These are phyloP conservation scores for Coffea eugenioides DNA, from an alignment of 257 asterid genomes.

Conservation along the genomic window DNA sequence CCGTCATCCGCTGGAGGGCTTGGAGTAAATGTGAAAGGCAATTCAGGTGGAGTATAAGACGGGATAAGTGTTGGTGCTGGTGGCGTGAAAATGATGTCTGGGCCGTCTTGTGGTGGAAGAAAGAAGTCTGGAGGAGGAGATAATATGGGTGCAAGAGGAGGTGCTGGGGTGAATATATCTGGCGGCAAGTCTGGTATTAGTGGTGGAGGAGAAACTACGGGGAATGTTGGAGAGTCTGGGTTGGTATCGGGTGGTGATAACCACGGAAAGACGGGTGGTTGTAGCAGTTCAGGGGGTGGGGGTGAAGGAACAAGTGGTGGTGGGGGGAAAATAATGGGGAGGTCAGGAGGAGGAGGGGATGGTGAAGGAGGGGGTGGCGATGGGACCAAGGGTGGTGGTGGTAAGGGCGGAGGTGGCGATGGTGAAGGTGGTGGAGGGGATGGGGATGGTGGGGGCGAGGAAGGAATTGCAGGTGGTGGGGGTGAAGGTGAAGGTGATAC, in stretches of 20 bases:
- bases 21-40: slow-evolving; percentile 14
- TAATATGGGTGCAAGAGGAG: slow-evolving; percentile 28
- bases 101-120: slow-evolving; percentile 4
- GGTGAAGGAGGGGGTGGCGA: slow-evolving; percentile 28
- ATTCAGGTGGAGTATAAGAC: slow-evolving; percentile 2
- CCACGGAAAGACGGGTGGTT: slow-evolving; percentile 29
- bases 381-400: slow-evolving; percentile 18
- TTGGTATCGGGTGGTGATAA: slow-evolving; percentile 27
- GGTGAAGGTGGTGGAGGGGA: slow-evolving; percentile 2
- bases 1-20: slow-evolving; percentile 18
- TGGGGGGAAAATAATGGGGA: slow-evolving; percentile 15
- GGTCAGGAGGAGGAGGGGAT: slow-evolving; percentile 30
- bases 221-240: slow-evolving; percentile 19
- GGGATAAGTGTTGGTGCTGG: slow-evolving; percentile 6
- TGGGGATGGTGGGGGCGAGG: not conserved
- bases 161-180: slow-evolving; percentile 25
- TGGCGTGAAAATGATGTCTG: not conserved
- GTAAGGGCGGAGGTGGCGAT: slow-evolving; percentile 10
- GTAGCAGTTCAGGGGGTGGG: slow-evolving; percentile 16
- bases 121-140: slow-evolving; percentile 24
- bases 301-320: slow-evolving; percentile 32
- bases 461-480: slow-evolving; percentile 4
- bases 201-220: slow-evolving; percentile 29
- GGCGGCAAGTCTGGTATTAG: slow-evolving; percentile 32
- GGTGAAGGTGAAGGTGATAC: slow-evolving; percentile 13